A percentile compares a stretch with the other conserved stretches of the same genome.
Evolutionary conservation across 139 green algal species (phyloP).

Genomic region (Micractinium conductrix): DNA sequence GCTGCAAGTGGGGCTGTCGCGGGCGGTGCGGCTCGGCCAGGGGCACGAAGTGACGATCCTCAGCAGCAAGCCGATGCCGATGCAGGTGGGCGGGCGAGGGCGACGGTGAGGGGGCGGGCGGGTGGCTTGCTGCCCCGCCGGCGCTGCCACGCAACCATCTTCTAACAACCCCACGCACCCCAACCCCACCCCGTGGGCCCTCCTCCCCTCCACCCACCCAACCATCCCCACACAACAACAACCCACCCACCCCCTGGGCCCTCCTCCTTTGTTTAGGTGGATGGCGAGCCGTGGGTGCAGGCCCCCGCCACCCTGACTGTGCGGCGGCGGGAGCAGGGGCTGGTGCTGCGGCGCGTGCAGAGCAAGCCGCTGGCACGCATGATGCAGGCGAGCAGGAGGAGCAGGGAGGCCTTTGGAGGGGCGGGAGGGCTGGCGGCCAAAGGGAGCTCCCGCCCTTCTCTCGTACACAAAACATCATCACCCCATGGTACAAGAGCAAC

Average conservation of each 20-base stretch:
- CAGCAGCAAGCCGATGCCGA: conserved; percentile 54
- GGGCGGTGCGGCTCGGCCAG: conserved; percentile 70
- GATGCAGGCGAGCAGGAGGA: conserved; percentile 46
- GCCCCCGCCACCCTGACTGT: conserved; percentile 41
- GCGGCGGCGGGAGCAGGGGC: conserved; percentile 40
- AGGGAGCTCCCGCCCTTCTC: no score
- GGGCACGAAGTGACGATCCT: conserved; percentile 53
- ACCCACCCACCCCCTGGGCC: no score
- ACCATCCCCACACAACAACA: no score
- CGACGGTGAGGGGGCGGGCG: conserved; percentile 38
- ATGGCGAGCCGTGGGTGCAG: conserved; percentile 85
- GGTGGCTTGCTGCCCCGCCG: background rate
- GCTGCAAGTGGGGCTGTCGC: conserved; percentile 75
- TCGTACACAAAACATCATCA: no score
- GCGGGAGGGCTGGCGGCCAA: background rate
- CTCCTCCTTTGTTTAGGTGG: conserved; percentile 51
- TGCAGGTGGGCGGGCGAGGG: conserved; percentile 67
- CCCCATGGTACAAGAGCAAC: no score
- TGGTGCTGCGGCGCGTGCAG: conserved; percentile 67
- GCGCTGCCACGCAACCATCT: no score
- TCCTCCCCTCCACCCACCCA: no score
- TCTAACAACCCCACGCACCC: no score
- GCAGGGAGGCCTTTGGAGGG: background rate
- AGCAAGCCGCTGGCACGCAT: conserved; percentile 53
- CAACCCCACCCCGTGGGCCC: no score